Evolutionary conservation across 1,284 basidiomycete species (phyloP).

Genomic region (Heliocybe sulcata): DNA sequence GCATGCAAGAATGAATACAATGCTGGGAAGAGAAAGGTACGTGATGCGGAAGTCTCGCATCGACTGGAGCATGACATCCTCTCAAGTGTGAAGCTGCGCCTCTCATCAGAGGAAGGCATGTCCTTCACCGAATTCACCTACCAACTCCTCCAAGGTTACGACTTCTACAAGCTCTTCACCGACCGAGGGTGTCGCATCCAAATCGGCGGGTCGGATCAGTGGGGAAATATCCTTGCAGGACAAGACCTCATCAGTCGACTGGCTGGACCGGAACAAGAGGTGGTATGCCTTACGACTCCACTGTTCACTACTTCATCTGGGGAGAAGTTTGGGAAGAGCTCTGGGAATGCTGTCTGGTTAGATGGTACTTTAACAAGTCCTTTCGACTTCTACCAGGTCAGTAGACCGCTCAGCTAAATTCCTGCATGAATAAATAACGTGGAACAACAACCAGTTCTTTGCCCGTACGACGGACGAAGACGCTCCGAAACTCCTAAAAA

Average conservation of each 20-base stretch:
- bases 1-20: conserved; percentile 78
- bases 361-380: conserved; percentile 70
- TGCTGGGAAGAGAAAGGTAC: conserved; percentile 89
- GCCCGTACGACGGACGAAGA: conserved; percentile 77
- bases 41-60: conserved; percentile 10
- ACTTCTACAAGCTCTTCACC: conserved; percentile 80
- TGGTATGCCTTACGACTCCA: conserved; percentile 82
- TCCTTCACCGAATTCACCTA: conserved; percentile 98
- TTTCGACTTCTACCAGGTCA: conserved; percentile 90
- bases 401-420: too few relatives aligned
- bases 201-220: conserved; percentile 95
- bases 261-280: neutral
- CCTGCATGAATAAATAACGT: too few relatives aligned
- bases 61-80: neutral
- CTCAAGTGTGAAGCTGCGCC: conserved; percentile 76
- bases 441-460: too few relatives aligned
- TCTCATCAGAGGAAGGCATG: conserved; percentile 74
- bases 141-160: conserved; percentile 95
- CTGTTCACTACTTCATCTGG: conserved; percentile 87
- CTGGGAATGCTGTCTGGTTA: conserved; percentile 94
- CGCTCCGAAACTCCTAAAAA: conserved; percentile 72
- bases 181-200: conserved; percentile 76
- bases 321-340: conserved; percentile 96
- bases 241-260: conserved; percentile 78
- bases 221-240: conserved; percentile 96